Conservation (phyloP, 2,329 filamentous ascomycete genomes). For the Hypoxylon sp. region DNA sequence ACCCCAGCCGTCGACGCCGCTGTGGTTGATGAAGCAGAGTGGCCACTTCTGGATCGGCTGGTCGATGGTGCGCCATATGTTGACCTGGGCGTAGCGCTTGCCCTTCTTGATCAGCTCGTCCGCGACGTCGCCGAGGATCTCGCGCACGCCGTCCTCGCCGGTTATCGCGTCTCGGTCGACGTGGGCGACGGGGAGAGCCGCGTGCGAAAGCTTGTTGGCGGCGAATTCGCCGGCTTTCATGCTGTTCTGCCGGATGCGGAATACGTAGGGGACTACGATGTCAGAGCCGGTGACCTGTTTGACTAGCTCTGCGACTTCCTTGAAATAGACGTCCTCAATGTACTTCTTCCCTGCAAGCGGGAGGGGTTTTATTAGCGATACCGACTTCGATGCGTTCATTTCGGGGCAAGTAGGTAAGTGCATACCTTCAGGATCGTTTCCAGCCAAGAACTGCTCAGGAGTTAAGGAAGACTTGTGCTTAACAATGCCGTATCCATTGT, state of each 20-base stretch:
- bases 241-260: conserved; percentile 51
- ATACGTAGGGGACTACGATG: conserved; percentile 51
- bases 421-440: conserved; percentile 49
- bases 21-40: conserved; percentile 51
- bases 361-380: conserved; percentile 24
- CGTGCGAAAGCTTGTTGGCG: conserved; percentile 49
- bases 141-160: conserved; percentile 48
- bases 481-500: conserved; percentile 50
- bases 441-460: conserved; percentile 49
- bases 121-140: conserved; percentile 48
- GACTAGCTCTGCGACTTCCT: conserved; percentile 50
- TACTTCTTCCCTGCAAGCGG: conserved; percentile 44
- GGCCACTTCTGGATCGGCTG: conserved; percentile 51
- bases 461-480: conserved; percentile 49
- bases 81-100: conserved; percentile 51
- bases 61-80: conserved; percentile 52
- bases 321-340: conserved; percentile 51
- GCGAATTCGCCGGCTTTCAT: conserved; percentile 48
- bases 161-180: conserved; percentile 50
- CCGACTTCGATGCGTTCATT: not conserved
- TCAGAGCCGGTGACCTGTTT: conserved; percentile 50
- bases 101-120: conserved; percentile 48
- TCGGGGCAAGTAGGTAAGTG: not conserved
- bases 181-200: conserved; percentile 50
- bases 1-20: conserved; percentile 45